A percentile compares a stretch with the other conserved stretches of the same genome.
Conservation (phyloP, 2,329 filamentous ascomycete species). For the Tothia fuscella region DNA sequence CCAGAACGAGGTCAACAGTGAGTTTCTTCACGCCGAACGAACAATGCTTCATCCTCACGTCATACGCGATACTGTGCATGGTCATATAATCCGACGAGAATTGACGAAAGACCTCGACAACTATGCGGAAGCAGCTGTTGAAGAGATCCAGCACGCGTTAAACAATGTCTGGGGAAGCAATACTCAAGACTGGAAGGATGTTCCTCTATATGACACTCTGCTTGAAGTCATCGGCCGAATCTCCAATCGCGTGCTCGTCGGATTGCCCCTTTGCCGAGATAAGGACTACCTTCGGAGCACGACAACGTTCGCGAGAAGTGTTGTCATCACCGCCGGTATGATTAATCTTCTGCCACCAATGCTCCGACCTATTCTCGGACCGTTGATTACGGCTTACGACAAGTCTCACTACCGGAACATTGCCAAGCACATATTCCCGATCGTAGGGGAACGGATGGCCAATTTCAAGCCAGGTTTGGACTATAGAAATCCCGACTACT, state of each 20-base stretch:
- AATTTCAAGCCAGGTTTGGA: conserved; percentile 14
- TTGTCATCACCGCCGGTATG: conserved; percentile 9
- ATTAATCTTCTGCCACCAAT: conserved; percentile 4
- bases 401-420: conserved; percentile 21
- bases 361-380: conserved; percentile 6
- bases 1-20: conserved; percentile 26
- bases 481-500: conserved; percentile 6
- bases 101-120: conserved; percentile 27
- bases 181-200: conserved; percentile 16
- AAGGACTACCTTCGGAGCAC: conserved; percentile 3
- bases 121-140: conserved; percentile 25
- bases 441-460: conserved; percentile 22
- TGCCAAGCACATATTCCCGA: conserved; percentile 22
- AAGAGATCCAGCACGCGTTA: conserved; percentile 25
- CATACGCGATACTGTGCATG: conserved; percentile 29
- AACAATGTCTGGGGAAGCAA: conserved; percentile 26
- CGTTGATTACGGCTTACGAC: conserved; percentile 21
- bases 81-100: conserved; percentile 29
- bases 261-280: conserved; percentile 7
- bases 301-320: conserved; percentile 7
- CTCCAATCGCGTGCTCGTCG: conserved; percentile 11
- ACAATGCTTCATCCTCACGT: conserved; percentile 25
- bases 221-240: conserved; percentile 8
- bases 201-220: conserved; percentile 9
- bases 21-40: conserved; percentile 27